Base-by-base conservation (phyloP, 805 yeast genomes). In the Citeromyces nyonsensis region DNA sequence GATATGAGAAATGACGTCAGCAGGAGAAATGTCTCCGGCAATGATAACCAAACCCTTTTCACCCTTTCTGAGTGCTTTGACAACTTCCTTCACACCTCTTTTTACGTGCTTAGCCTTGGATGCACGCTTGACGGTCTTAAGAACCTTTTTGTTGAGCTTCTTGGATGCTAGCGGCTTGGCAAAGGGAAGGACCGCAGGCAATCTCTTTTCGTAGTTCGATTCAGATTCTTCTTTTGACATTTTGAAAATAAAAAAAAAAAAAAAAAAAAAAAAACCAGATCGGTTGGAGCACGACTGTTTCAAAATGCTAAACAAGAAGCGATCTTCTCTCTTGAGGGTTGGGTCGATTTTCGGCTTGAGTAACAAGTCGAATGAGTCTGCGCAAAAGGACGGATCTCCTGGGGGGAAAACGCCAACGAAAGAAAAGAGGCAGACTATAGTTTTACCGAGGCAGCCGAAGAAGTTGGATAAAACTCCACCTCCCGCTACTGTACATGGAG, bases 31-130 rank as follows among this genome's bases (percentile, higher is more conserved):
- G 55, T 91, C 99, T 45, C 98, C 97, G 24, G 99, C 98, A 58
- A 91, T 76, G 44, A 91, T 64, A 27, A 91, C 97, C 33, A 91
- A 67, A 34, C 98, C 99, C 59, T 91, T 91, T 56, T 86, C 97
- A 43, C 97, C 97, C 60, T 91, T 91, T 66, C 98, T 77, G 41
- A 91, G 69, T 14, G 97, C 91, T 63, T 91, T 91, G 47, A 88
- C 97, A 25, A 91, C 98, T 61, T 91, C 99, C 60, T 91, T 91
- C 36, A 91, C 97, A 55, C 99, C 99, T 61, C 98, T 74, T 62
- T 85, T 88, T 45, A 91, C 95, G 57, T 88, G 95, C 63, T 91
- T 91, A 41, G 95, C 93, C 63, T 91, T 91, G 34, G 97, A 85
- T 7, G 98, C 97, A 57, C 84, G 88, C 69, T 91, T 91, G 41